Conservation (phyloP, 768 basidiomycete genomes). For the Kwoniella sp. region DNA sequence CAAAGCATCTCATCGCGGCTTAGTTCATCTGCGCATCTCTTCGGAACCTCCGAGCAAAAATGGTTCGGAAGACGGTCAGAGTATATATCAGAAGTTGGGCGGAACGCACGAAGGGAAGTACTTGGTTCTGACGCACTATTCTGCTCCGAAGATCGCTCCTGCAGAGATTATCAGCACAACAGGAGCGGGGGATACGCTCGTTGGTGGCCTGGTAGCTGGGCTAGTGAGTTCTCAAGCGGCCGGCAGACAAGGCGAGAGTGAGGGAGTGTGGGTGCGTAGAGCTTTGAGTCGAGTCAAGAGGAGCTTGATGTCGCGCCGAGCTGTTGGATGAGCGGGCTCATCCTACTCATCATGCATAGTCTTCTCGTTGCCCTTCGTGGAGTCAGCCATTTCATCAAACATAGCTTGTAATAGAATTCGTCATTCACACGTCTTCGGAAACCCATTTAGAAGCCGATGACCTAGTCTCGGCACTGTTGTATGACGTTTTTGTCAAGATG, state of each 20-base stretch:
- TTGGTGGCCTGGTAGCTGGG: slow-evolving; percentile 75
- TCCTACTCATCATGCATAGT: too few species aligned
- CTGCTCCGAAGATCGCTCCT: slow-evolving; percentile 61
- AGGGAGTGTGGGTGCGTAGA: slow-evolving; percentile 33
- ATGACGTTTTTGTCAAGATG: too few species aligned
- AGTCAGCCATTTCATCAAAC: too few species aligned
- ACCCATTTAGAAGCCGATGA: too few species aligned
- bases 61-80: slow-evolving; percentile 1
- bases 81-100: slow-evolving; percentile 18
- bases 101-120: slow-evolving; percentile 13
- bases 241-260: too few species aligned
- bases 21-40: slow-evolving; percentile 36
- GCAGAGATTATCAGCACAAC: slow-evolving; percentile 70
- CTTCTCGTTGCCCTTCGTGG: too few species aligned
- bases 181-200: slow-evolving; percentile 89
- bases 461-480: too few species aligned
- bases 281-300: slow-evolving; percentile 37
- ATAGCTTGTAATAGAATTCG: too few species aligned
- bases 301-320: slow-evolving; percentile 35
- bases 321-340: slow-evolving; percentile 43
- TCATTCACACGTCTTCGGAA: too few species aligned
- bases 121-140: slow-evolving; percentile 73
- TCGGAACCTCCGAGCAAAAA: background rate
- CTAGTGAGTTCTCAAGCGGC: slow-evolving; percentile 55
- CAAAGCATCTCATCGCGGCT: slow-evolving; percentile 71